Evolutionary conservation across 441 rosid genomes (phyloP), one percentile per base, ranked within the genome.

Genomic region (Raphanus hybrid): DNA sequence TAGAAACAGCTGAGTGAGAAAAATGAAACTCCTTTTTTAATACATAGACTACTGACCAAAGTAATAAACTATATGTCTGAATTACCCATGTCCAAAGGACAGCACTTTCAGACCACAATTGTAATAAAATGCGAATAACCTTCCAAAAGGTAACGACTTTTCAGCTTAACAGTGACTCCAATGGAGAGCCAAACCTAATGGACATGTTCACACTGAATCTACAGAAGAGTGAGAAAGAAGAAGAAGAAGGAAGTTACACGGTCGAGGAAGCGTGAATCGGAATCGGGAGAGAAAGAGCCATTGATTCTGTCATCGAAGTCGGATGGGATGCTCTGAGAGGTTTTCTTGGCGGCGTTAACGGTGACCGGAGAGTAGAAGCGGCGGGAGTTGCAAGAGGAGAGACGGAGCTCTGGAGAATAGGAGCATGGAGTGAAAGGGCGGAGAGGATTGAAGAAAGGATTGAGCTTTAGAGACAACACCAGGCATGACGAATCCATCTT

Each of bases 181-280:
- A 14, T 50, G 18, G 52, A 11, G 52, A 45, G 6, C 5, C 6
- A 45, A 50, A 57, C 65, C 74, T 70, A 70, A 70, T 35, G 50
- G 52, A 9, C 14, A 62, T 4, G 27, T 62, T 52, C 29, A 62
- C 34, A 48, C 23, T 52, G 35, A 48, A 70, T 11, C 6, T 15
- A 43, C 6, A 45, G n/a, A 12, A 45, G 52, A 48, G 16, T 15
- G 23, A 57, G 7, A 11, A 39, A 10, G 35, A 52, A 18, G n/a
- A 12, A 52, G 26, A 7, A 62, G 65, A 11, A 39, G n/a, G 35
- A 52, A 18, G n/a, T 72, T 80, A 94, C 97, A 81, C 97, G 84
- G 85, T 92, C 98, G 75, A 88, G 87, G 85, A 91, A 89, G 74
- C 89, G 96, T 16, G 92, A 64, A 82, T 93, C 94, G 14, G 82